Evolutionary conservation across 495 filamentous ascomycete species (phyloP).

Genomic region (Cairneyella variabilis): DNA sequence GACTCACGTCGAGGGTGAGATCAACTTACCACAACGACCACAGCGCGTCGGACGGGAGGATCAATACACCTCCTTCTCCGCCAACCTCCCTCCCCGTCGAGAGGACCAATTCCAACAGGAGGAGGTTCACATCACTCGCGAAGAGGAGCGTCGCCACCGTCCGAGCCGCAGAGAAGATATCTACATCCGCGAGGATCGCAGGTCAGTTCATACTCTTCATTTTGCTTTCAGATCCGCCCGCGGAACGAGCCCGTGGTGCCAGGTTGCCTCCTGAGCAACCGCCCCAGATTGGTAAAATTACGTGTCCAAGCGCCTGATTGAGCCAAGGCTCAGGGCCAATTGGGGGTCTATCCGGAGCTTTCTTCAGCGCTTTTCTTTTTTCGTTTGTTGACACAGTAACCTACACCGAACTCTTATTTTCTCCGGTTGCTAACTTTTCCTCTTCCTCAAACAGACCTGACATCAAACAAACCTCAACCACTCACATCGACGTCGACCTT

Average conservation of each 20-base stretch:
- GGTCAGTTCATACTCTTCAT: constrained; percentile 28
- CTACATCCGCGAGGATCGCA: constrained; percentile 49
- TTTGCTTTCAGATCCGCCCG: background rate
- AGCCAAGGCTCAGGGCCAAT: background rate
- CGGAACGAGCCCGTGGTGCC: background rate
- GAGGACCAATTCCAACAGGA: constrained; percentile 69
- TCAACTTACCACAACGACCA: constrained; percentile 65
- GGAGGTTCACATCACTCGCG: constrained; percentile 71
- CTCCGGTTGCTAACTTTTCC: constrained; percentile 28
- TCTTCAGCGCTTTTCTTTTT: constrained; percentile 27
- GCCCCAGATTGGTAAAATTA: background rate
- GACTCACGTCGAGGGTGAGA: constrained; percentile 77
- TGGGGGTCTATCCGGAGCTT: no score
- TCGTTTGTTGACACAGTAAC: constrained; percentile 31
- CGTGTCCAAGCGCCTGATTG: constrained; percentile 15
- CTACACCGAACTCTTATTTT: constrained; percentile 18
- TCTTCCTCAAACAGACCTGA: constrained; percentile 37
- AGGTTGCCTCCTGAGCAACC: background rate
- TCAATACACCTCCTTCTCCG: constrained; percentile 53
- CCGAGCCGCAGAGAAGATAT: constrained; percentile 51
- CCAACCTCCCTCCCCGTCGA: constrained; percentile 58
- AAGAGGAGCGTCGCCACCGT: constrained; percentile 65
- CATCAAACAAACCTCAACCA: constrained; percentile 55
- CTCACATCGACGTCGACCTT: constrained; percentile 58
- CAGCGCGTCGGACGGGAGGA: constrained; percentile 84